Evolutionary conservation across 2,329 filamentous ascomycete species (phyloP).

Genomic region (Xylariaceae sp.): DNA sequence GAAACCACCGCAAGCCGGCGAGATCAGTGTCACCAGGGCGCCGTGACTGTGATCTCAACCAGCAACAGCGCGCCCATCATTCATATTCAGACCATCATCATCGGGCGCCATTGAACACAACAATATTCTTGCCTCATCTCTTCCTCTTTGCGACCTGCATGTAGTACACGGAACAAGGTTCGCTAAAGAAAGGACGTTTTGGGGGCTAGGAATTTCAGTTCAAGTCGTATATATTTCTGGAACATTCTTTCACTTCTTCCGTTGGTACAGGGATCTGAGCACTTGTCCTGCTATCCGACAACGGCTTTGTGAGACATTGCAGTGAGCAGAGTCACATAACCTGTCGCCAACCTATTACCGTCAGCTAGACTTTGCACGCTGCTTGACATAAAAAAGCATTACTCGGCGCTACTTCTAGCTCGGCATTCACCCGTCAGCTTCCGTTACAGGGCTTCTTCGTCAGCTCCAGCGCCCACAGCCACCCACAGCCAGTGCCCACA

Average conservation of each 20-base stretch:
- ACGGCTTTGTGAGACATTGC: no score
- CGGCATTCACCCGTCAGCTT: no score
- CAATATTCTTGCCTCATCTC: background rate
- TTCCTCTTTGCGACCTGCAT: conserved; percentile 6
- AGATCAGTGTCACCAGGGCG: conserved; percentile 2
- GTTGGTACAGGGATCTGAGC: background rate
- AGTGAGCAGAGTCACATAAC: no score
- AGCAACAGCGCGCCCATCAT: background rate
- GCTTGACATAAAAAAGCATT: no score
- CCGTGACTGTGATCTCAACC: background rate
- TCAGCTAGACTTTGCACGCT: no score
- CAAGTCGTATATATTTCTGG: conserved; percentile 1
- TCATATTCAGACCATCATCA: background rate
- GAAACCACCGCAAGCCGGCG: background rate
- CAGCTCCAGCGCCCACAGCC: no score
- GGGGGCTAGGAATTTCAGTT: background rate
- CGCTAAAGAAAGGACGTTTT: background rate
- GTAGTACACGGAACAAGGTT: conserved; percentile 2
- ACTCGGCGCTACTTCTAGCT: no score
- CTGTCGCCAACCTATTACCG: no score
- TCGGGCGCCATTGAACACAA: background rate
- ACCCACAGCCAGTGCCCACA: no score
- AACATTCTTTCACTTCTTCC: conserved; percentile 3
- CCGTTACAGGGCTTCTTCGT: no score
- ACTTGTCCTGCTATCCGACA: background rate